phyloP scores from a whole-genome alignment of 495 filamentous ascomycete genomes.

The Lineolata rhizophorae region DNA sequence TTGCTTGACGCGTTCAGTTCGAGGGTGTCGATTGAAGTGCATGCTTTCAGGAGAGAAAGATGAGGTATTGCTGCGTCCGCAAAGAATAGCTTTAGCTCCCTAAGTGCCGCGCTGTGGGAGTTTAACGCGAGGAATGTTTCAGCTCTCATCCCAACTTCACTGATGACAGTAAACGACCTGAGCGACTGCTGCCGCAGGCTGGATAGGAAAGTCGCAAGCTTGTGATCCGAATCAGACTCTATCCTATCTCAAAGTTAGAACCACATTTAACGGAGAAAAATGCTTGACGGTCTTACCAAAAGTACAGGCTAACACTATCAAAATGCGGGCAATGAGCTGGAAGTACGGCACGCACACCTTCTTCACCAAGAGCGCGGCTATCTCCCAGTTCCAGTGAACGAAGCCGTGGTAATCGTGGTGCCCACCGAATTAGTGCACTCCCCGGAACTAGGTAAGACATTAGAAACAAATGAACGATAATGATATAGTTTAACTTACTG shows the following conservation, averaged over 20 bases:
- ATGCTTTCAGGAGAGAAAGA: constrained; percentile 26
- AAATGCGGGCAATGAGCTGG: constrained; percentile 36
- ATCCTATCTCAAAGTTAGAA: constrained; percentile 9
- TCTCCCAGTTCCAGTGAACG: constrained; percentile 31
- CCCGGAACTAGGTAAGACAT: constrained; percentile 16
- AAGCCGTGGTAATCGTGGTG: constrained; percentile 22
- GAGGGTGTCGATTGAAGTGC: constrained; percentile 29
- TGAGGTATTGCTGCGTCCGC: constrained; percentile 23
- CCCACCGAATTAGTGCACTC: constrained; percentile 22
- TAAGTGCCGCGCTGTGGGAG: constrained; percentile 32
- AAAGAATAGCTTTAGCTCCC: constrained; percentile 31
- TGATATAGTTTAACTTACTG: no score
- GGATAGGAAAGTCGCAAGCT: constrained; percentile 35
- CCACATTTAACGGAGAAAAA: constrained; percentile 3
- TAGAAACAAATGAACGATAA: no score
- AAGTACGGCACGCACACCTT: constrained; percentile 28
- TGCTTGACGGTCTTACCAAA: constrained; percentile 19
- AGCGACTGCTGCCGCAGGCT: constrained; percentile 34
- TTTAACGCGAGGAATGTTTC: constrained; percentile 36
- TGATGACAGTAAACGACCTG: constrained; percentile 33
- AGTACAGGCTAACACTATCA: constrained; percentile 33
- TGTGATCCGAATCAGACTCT: constrained; percentile 24
- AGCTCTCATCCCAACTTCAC: constrained; percentile 25
- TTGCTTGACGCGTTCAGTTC: constrained; percentile 18
- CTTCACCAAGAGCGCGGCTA: constrained; percentile 31